These are phyloP conservation scores for Rhizopogon hawkerae DNA, from an alignment of 1,284 basidiomycete genomes.

Conservation along the genomic window DNA sequence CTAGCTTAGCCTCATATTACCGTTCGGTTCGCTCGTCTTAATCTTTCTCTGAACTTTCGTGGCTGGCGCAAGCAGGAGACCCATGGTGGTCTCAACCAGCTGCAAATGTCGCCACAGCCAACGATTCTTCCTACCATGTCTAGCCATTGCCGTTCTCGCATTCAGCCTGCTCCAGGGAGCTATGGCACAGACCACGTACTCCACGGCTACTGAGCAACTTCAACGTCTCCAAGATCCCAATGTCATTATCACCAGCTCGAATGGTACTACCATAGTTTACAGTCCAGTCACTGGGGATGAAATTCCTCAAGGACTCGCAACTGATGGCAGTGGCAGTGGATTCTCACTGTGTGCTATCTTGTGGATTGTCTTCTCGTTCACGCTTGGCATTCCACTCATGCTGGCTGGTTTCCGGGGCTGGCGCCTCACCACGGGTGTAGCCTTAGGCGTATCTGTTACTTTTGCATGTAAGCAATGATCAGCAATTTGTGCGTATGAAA, in stretches of 20 bases:
- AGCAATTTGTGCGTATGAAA: slow-evolving; percentile 3
- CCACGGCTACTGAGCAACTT: slow-evolving; percentile 11
- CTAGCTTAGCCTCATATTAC: slow-evolving; percentile 5
- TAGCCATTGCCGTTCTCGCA: slow-evolving; percentile 11
- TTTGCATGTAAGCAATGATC: slow-evolving; percentile 37
- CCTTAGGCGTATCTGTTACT: slow-evolving; percentile 40
- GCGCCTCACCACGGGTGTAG: slow-evolving; percentile 46
- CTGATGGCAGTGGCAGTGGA: slow-evolving; percentile 49
- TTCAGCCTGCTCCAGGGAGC: slow-evolving; percentile 9
- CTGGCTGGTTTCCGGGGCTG: slow-evolving; percentile 47
- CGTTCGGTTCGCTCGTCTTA: slow-evolving; percentile 3
- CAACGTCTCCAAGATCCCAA: slow-evolving; percentile 18
- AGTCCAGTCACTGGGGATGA: slow-evolving; percentile 34
- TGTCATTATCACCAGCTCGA: slow-evolving; percentile 30
- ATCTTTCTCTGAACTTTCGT: slow-evolving; percentile 3
- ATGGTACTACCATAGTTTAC: slow-evolving; percentile 37
- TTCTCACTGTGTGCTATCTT: slow-evolving; percentile 42
- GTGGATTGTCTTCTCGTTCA: slow-evolving; percentile 48
- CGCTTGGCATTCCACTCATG: slow-evolving; percentile 45
- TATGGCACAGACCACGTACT: slow-evolving; percentile 4
- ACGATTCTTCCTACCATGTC: slow-evolving; percentile 14
- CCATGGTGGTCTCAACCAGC: slow-evolving; percentile 22
- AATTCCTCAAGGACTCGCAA: slow-evolving; percentile 46
- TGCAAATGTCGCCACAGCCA: slow-evolving; percentile 6
- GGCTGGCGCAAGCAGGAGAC: slow-evolving; percentile 13